Base-by-base conservation (phyloP, 2,329 filamentous ascomycete species). In the Drechslerella dactyloides region DNA sequence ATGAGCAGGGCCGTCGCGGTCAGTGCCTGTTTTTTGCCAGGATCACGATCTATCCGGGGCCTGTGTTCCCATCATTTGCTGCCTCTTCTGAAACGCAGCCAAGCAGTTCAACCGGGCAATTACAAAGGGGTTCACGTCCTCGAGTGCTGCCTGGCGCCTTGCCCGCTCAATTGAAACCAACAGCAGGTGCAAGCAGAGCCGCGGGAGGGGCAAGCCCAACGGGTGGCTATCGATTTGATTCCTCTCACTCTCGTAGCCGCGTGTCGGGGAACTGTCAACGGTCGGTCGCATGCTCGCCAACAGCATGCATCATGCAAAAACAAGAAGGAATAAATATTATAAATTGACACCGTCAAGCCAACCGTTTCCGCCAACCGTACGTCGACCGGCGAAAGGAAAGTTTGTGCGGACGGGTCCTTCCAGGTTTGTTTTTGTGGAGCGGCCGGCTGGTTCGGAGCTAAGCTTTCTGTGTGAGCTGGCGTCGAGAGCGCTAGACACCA, bases 71-170 rank as follows among this genome's bases (percentile, higher is more conserved):
- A 61, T 61, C 64, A 69, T 69, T 60, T 42, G 50, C 50, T 60
- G 54, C 51, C 56, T 52, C 33, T 57, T 46, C 46, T 61, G 64
- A 69, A 69, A 69, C 64, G 55, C 27, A 61, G 56, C 62, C 62
- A 66, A 66, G 62, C 15, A 42, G 37, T 42, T 42, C 37, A 66
- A 66, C 48, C 62, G 54, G 62, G 44, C 42, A 53, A 60, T 66
- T 37, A 24, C 46, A 59, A 42, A 42, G 37, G 37, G 37, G 37
- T 42, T 13, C n/a, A 8, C 27, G 27, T 42, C 13, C 37, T 42
- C 37, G 13, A 42, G 37, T 42, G 37, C 37, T 42, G 37, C 37
- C 37, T 42, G 37, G 37, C n/a, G 37, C 37, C 37, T 42, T 15
- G 37, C n/a, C 37, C 37, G n/a, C 37, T 17, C 11, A 15, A 42